phyloP scores from a whole-genome alignment of 1,284 basidiomycete genomes.

The Porodaedalea pini region DNA sequence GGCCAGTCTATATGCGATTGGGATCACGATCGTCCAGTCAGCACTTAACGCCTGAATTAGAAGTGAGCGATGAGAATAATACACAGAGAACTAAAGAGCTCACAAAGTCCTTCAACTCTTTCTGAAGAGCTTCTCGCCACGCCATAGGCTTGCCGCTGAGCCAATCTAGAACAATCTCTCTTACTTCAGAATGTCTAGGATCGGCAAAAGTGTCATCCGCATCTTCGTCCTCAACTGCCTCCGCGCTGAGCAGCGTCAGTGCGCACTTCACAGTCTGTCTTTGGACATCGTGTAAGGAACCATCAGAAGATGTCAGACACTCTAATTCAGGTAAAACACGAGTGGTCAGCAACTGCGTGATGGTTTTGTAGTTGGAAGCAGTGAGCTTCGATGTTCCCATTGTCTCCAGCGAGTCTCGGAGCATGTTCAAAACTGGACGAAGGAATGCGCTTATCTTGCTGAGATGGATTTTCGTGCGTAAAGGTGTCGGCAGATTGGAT shows the following conservation, averaged over 20 bases:
- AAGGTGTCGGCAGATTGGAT: conserved; percentile 30
- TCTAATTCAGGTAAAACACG: conserved; percentile 50
- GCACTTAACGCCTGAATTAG: conserved; percentile 37
- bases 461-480: conserved; percentile 33
- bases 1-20: conserved; percentile 39
- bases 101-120: conserved; percentile 16
- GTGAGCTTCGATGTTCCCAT: conserved; percentile 21
- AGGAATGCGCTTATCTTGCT: conserved; percentile 44
- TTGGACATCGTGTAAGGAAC: conserved; percentile 28
- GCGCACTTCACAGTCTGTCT: conserved; percentile 11
- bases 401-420: conserved; percentile 26
- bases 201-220: conserved; percentile 14
- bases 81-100: not conserved
- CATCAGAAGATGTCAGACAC: conserved; percentile 28
- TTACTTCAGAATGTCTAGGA: not conserved
- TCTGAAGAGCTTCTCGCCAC: conserved; percentile 11
- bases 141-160: not conserved
- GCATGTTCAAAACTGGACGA: conserved; percentile 36
- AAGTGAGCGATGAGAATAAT: conserved; percentile 4
- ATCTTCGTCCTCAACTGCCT: conserved; percentile 4
- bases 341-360: conserved; percentile 43
- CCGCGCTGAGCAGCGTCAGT: conserved; percentile 7
- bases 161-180: conserved; percentile 14
- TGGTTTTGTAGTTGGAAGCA: conserved; percentile 28
- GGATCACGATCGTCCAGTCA: conserved; percentile 41